These are phyloP conservation scores for Artemisia annua DNA, from an alignment of 129 eudicot genomes.

Conservation along the genomic window DNA sequence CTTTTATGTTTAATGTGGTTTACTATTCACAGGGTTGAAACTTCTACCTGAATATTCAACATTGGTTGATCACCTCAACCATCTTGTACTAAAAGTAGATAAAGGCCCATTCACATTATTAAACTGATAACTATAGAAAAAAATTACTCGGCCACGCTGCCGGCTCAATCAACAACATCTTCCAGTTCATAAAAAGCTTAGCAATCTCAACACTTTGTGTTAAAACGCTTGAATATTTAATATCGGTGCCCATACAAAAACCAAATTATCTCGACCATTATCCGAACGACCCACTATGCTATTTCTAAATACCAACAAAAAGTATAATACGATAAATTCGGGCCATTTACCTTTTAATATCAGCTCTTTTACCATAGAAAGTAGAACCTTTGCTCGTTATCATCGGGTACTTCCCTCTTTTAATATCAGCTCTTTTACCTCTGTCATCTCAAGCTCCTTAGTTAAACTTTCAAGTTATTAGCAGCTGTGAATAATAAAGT, in stretches of 20 bases:
- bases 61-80: slow-evolving; percentile 35
- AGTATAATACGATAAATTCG: too few species aligned
- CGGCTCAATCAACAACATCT: slow-evolving; percentile 76
- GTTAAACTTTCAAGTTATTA: too few species aligned
- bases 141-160: slow-evolving; percentile 94
- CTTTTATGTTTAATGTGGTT: neutral
- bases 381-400: too few species aligned
- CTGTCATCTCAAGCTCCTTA: too few species aligned
- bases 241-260: slow-evolving; percentile 32
- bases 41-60: slow-evolving; percentile 19
- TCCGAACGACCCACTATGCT: too few species aligned
- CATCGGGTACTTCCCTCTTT: too few species aligned
- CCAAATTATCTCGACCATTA: too few species aligned
- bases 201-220: slow-evolving; percentile 46
- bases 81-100: slow-evolving; percentile 85
- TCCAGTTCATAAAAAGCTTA: slow-evolving; percentile 72
- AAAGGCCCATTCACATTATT: slow-evolving; percentile 81
- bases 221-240: slow-evolving; percentile 59
- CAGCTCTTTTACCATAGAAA: too few species aligned
- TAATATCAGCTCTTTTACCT: too few species aligned
- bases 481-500: too few species aligned
- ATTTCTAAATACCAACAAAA: too few species aligned
- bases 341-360: too few species aligned
- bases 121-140: slow-evolving; percentile 86
- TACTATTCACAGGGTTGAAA: neutral